A percentile compares a stretch with the other conserved stretches of the same genome.
phyloP scores from a whole-genome alignment of 2,329 filamentous ascomycete genomes.

The Pseudogymnoascus sp. region DNA sequence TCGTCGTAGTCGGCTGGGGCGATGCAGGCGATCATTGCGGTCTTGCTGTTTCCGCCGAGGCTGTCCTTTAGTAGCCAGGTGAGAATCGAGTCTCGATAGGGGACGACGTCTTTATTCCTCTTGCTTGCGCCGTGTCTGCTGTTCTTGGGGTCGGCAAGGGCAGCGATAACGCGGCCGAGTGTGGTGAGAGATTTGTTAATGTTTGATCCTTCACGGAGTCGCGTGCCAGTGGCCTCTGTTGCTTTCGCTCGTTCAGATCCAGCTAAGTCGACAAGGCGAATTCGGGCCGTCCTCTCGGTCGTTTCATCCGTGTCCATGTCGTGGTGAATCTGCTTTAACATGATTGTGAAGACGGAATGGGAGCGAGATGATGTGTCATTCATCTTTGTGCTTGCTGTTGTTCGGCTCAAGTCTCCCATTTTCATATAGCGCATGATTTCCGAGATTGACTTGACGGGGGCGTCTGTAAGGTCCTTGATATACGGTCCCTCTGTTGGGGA shows the following conservation, averaged over 20 bases:
- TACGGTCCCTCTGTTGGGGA: constrained; percentile 92
- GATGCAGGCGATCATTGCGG: constrained; percentile 98
- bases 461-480: constrained; percentile 91
- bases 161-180: constrained; percentile 88
- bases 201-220: constrained; percentile 88
- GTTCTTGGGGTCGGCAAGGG: constrained; percentile 64
- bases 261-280: constrained; percentile 88
- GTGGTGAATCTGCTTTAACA: constrained; percentile 96
- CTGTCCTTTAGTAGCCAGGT: constrained; percentile 91
- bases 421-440: constrained; percentile 91
- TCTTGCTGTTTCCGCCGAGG: constrained; percentile 93
- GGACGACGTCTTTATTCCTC: constrained; percentile 63
- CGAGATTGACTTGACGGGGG: constrained; percentile 74
- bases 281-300: constrained; percentile 86
- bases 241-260: constrained; percentile 92
- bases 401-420: constrained; percentile 77
- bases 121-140: constrained; percentile 45
- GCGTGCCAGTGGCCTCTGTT: constrained; percentile 86
- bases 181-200: constrained; percentile 99
- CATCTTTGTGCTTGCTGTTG: constrained; percentile 94
- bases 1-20: constrained; percentile 94
- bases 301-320: constrained; percentile 97
- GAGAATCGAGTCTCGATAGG: constrained; percentile 81
- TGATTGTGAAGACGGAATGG: constrained; percentile 96
- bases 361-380: constrained; percentile 96